Evolutionary conservation across 1,284 basidiomycete species (phyloP), one percentile per base, ranked within the genome.

Genomic region (Rhodotorula sp.): DNA sequence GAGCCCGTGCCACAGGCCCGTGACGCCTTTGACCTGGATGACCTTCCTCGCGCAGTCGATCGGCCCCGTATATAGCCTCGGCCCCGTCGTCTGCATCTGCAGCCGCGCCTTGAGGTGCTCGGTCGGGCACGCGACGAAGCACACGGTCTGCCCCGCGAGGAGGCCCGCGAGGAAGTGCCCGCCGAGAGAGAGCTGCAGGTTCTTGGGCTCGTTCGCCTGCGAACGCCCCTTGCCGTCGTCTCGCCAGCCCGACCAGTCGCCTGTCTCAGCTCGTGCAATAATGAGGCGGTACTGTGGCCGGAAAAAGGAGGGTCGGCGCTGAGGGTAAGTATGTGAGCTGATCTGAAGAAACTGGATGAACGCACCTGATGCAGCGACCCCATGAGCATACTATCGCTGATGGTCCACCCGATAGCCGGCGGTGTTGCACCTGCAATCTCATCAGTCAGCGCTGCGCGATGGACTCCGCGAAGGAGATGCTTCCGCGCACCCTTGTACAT

Each of bases 81-180:
- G 84, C 81, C 67, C 85, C 84, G 80, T 90, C 25, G 85, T 84
- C 78, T 92, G 90, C 78, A 92, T 85, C 79, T 91, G 90, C 23
- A 92, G 83, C 78, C 91, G 91, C 58, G 91, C 90, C 88, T 90
- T 90, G 64, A 90, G 80, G 64, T 87, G 84, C 78, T 91, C 90
- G 60, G 91, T 85, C 1, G 90, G 90, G 2, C 88, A 89, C 4
- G 89, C 88, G 41, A 91, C 81, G 27, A 89, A 76, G 61, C 79
- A 88, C 84, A 90, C 91, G 7, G 90, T 92, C 81, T 87, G 85
- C 4, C 91, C 90, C 10, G 90, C 90, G 75, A 87, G 85, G n/a
- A 90, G 80, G 1, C 90, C 91, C 3, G 90, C 89, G 34, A 90
- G 66, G 19, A 74, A 67, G 59, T 78, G 77, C 5, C 75, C 77